phyloP scores from a whole-genome alignment of 768 basidiomycete species.

The Suillus fuscotomentosus region DNA sequence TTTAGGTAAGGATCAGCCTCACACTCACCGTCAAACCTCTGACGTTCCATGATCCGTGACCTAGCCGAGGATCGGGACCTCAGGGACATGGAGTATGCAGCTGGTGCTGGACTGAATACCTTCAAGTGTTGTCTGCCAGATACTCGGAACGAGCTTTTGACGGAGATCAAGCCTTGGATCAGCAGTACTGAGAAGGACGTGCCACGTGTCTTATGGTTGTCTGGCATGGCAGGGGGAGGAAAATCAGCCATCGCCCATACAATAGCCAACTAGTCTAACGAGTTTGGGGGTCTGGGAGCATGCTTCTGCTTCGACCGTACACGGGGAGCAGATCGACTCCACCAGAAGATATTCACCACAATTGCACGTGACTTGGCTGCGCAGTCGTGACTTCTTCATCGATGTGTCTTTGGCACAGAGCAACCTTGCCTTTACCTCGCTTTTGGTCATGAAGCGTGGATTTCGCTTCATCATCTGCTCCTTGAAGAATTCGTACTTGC shows the following conservation, averaged over 20 bases:
- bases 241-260: constrained; percentile 20
- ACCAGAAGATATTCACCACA: neutral
- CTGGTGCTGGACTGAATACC: neutral
- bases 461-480: too few relatives aligned
- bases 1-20: neutral
- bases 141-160: constrained; percentile 4
- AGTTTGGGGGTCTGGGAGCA: constrained; percentile 7
- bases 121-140: neutral
- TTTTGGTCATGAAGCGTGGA: too few relatives aligned
- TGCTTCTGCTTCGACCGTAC: constrained; percentile 9
- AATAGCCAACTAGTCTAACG: constrained; percentile 10
- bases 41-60: neutral
- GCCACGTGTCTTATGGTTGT: constrained; percentile 10
- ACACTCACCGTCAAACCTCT: neutral
- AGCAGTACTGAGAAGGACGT: neutral
- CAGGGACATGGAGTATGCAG: neutral
- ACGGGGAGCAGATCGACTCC: neutral
- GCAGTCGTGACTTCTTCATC: too few relatives aligned
- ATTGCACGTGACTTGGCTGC: neutral
- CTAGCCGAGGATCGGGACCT: neutral
- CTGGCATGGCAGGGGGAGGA: constrained; percentile 13
- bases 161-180: constrained; percentile 17
- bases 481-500: too few relatives aligned
- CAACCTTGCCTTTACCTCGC: too few relatives aligned
- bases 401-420: too few relatives aligned